phyloP scores from a whole-genome alignment of 2,329 filamentous ascomycete species.

The Fusarium sp. region DNA sequence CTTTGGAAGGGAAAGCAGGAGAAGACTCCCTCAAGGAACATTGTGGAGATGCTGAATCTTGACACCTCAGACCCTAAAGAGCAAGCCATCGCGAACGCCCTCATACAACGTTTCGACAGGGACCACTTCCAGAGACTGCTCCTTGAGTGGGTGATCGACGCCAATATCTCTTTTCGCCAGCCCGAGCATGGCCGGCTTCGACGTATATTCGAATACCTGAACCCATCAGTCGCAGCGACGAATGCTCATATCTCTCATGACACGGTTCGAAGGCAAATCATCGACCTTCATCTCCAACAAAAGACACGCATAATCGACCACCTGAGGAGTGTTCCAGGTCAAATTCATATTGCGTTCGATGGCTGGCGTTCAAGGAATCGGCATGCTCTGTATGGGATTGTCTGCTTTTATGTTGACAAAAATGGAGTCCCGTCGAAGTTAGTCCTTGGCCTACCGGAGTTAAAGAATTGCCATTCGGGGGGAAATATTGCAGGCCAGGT shows the following conservation, averaged over 20 bases:
- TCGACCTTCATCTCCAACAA: neutral
- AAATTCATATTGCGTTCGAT: neutral
- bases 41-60: neutral
- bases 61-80: neutral
- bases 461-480: constrained; percentile 8
- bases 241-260: neutral
- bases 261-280: neutral
- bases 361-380: neutral
- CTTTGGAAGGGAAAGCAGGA: neutral
- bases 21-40: neutral
- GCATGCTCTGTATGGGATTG: constrained; percentile 28
- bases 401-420: constrained; percentile 24
- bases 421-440: constrained; percentile 19
- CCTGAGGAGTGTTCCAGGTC: neutral
- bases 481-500: constrained; percentile 12
- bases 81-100: neutral
- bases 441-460: constrained; percentile 27
- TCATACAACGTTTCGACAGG: neutral
- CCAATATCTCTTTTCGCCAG: neutral
- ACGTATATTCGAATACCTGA: neutral
- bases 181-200: neutral
- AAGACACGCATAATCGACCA: neutral
- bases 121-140: neutral
- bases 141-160: neutral
- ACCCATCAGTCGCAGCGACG: neutral